Conservation (phyloP, 345 rosid species). For the Combretum micranthum region DNA sequence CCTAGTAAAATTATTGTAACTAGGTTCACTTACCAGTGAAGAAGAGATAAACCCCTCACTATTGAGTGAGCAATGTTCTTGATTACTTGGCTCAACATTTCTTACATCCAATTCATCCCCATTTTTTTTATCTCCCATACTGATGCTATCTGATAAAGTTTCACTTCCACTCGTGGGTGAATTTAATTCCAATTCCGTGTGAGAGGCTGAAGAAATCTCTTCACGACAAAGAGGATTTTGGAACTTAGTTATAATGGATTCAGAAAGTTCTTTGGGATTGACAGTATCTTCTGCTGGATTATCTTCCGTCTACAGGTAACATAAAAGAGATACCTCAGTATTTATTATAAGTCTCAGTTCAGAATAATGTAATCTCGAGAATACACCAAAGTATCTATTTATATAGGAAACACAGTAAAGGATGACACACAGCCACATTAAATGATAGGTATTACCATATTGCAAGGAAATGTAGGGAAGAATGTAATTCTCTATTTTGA, state of each 20-base stretch:
- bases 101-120: conserved; percentile 16
- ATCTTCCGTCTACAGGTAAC: conserved; percentile 34
- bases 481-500: too few relatives aligned
- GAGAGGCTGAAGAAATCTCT: conserved; percentile 17
- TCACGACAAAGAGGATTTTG: conserved; percentile 18
- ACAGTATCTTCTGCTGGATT: conserved; percentile 21
- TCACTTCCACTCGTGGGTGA: conserved; percentile 25
- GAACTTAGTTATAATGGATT: conserved; percentile 16
- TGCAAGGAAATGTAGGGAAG: too few relatives aligned
- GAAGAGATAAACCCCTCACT: conserved; percentile 31
- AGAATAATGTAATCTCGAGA: conserved; percentile 1
- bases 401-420: neutral
- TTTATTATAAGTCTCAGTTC: neutral
- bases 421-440: neutral
- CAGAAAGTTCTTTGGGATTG: conserved; percentile 22
- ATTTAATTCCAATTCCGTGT: conserved; percentile 18
- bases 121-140: conserved; percentile 15
- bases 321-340: conserved; percentile 1
- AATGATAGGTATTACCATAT: neutral
- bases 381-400: neutral
- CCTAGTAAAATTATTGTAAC: conserved; percentile 28
- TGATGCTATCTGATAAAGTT: conserved; percentile 23
- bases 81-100: conserved; percentile 18
- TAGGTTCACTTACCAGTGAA: conserved; percentile 33
- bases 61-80: conserved; percentile 26